Conservation (phyloP, 306 rosid genomes). For the Morella rubra region DNA sequence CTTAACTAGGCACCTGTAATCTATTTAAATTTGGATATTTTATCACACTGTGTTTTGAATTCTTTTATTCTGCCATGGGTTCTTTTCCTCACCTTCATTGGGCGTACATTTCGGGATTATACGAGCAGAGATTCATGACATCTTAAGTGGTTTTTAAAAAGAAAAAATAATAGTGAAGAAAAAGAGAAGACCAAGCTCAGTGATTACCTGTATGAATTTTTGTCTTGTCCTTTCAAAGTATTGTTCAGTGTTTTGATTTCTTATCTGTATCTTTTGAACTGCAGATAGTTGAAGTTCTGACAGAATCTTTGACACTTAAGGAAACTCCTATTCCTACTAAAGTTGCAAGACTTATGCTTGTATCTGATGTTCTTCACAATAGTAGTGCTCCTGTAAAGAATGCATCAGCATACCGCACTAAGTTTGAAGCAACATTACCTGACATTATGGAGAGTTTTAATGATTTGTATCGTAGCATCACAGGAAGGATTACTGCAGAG, state of each 20-base stretch:
- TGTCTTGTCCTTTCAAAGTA: slow-evolving; percentile 12
- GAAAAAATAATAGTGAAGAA: background rate
- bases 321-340: slow-evolving; percentile 98
- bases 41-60: background rate
- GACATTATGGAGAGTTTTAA: slow-evolving; percentile 98
- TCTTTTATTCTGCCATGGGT: background rate
- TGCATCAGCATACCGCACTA: slow-evolving; percentile 99
- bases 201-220: slow-evolving; percentile 5
- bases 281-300: slow-evolving; percentile 97
- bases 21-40: background rate
- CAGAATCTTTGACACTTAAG: slow-evolving; percentile 96
- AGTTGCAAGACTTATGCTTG: slow-evolving; percentile 99
- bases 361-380: slow-evolving; percentile 97
- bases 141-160: background rate
- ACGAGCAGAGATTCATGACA: background rate
- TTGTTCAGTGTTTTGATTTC: slow-evolving; percentile 6
- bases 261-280: slow-evolving; percentile 27
- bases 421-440: slow-evolving; percentile 90
- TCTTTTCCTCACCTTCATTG: background rate
- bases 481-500: slow-evolving; percentile 98
- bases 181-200: slow-evolving; percentile 10
- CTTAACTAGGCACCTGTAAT: background rate
- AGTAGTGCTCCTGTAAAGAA: slow-evolving; percentile 99
- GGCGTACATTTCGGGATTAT: background rate
- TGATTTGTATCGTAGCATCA: slow-evolving; percentile 83